These are phyloP conservation scores for Neonothopanus nambi DNA, from an alignment of 1,284 basidiomycete species.

Conservation along the genomic window DNA sequence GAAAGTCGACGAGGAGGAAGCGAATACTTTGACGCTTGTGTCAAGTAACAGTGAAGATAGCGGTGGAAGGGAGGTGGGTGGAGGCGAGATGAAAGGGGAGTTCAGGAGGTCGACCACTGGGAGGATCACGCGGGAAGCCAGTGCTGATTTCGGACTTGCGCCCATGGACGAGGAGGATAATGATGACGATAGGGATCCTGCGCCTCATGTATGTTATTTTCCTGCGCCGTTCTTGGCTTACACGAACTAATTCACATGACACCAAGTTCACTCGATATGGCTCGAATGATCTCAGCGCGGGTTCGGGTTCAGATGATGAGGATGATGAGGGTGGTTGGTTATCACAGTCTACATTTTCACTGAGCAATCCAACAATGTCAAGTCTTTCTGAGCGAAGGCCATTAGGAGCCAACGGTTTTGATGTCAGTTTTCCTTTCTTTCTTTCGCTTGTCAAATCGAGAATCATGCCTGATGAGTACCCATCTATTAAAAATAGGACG, in stretches of 20 bases:
- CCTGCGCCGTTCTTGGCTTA: background rate
- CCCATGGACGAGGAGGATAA: slow-evolving; percentile 44
- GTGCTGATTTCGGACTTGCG: slow-evolving; percentile 67
- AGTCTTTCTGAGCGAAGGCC: slow-evolving; percentile 55
- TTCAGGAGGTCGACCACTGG: slow-evolving; percentile 52
- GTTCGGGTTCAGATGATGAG: slow-evolving; percentile 31
- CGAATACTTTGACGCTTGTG: slow-evolving; percentile 25
- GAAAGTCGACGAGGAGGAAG: slow-evolving; percentile 74
- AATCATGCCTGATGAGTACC: slow-evolving; percentile 1
- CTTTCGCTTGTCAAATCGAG: background rate
- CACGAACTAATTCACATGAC: background rate
- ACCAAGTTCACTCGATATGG: slow-evolving; percentile 4
- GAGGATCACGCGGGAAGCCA: slow-evolving; percentile 48
- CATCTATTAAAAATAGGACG: slow-evolving; percentile 42
- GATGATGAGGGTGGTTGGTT: slow-evolving; percentile 74
- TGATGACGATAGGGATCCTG: slow-evolving; percentile 29
- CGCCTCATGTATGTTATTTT: background rate
- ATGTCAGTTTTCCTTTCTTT: slow-evolving; percentile 41
- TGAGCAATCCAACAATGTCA: slow-evolving; percentile 54
- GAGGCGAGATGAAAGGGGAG: slow-evolving; percentile 47
- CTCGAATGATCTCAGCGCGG: background rate
- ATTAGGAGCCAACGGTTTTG: slow-evolving; percentile 53
- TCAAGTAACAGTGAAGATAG: background rate
- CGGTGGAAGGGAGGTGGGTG: slow-evolving; percentile 1
- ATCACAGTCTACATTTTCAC: slow-evolving; percentile 67